A percentile compares a stretch with the other conserved stretches of the same genome.
These are phyloP conservation scores for Cryptococcus floricola DNA, from an alignment of 1,284 basidiomycete genomes.

Conservation along the genomic window DNA sequence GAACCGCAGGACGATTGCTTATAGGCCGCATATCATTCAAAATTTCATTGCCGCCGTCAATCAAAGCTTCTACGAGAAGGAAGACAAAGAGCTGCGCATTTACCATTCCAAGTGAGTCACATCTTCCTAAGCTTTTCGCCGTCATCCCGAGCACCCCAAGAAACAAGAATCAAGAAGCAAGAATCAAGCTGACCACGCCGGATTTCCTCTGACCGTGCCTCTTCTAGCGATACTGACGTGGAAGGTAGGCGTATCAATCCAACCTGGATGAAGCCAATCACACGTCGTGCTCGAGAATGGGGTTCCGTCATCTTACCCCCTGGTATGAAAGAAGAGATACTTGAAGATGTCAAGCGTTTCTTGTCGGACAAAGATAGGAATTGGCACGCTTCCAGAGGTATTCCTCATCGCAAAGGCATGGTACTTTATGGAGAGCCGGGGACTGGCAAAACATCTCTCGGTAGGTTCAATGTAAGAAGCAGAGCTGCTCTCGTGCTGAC, in stretches of 20 bases:
- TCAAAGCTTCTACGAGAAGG: slow-evolving; percentile 17
- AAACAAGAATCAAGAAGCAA: not conserved
- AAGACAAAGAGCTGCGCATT: slow-evolving; percentile 26
- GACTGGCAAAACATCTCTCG: slow-evolving; percentile 31
- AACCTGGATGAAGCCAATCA: slow-evolving; percentile 21
- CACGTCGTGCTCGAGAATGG: slow-evolving; percentile 26
- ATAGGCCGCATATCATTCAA: slow-evolving; percentile 13
- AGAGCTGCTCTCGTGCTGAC: not conserved
- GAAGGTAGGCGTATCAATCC: slow-evolving; percentile 14
- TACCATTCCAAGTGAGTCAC: slow-evolving; percentile 25
- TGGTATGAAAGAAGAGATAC: slow-evolving; percentile 21
- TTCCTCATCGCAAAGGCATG: slow-evolving; percentile 30
- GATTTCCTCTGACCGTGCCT: not conserved
- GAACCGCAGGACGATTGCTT: slow-evolving; percentile 16
- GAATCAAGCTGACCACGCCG: slow-evolving; percentile 1
- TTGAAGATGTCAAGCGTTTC: slow-evolving; percentile 25
- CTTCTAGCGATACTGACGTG: not conserved
- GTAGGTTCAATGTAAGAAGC: slow-evolving; percentile 7
- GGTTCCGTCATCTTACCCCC: slow-evolving; percentile 27
- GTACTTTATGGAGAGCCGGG: slow-evolving; percentile 32
- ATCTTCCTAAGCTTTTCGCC: not conserved
- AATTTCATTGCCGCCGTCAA: slow-evolving; percentile 25
- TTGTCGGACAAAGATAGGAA: slow-evolving; percentile 21
- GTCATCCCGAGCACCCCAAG: not conserved
- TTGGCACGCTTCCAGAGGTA: slow-evolving; percentile 33